Conservation (phyloP, 2,329 filamentous ascomycete species). For the Colletotrichum zoysiae region DNA sequence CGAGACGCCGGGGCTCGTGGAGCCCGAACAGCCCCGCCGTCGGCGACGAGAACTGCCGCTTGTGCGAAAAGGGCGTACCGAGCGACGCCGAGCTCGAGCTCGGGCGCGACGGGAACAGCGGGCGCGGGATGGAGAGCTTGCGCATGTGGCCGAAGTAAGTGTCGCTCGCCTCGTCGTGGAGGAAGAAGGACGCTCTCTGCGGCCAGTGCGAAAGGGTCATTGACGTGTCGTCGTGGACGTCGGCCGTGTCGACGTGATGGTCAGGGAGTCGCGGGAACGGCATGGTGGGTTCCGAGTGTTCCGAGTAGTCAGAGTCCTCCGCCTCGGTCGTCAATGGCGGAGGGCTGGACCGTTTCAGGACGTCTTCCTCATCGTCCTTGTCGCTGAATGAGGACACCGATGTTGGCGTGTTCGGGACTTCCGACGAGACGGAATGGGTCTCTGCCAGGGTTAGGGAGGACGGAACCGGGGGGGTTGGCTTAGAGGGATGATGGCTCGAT, state of each 20-base stretch:
- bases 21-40: conserved; percentile 44
- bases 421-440: conserved; percentile 21
- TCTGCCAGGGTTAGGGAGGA: conserved; percentile 22
- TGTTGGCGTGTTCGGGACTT: conserved; percentile 24
- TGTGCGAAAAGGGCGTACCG: conserved; percentile 21
- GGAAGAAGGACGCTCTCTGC: conserved; percentile 30
- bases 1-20: conserved; percentile 35
- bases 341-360: conserved; percentile 24
- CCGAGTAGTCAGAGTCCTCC: conserved; percentile 41
- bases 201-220: conserved; percentile 31
- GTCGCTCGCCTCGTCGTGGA: conserved; percentile 29
- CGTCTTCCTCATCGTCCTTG: conserved; percentile 25
- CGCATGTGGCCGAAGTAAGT: conserved; percentile 20
- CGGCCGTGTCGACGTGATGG: neutral
- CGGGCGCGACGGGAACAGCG: conserved; percentile 29
- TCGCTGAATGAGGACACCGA: conserved; percentile 32
- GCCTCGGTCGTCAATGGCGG: conserved; percentile 38
- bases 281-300: conserved; percentile 25
- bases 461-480: conserved; percentile 14
- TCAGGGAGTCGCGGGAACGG: conserved; percentile 26
- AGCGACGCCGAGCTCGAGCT: conserved; percentile 16
- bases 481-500: conserved; percentile 13
- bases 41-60: conserved; percentile 42
- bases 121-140: conserved; percentile 27
- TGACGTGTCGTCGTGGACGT: conserved; percentile 22